phyloP scores from a whole-genome alignment of 2,329 filamentous ascomycete species.

The Erysiphe pulchra region DNA sequence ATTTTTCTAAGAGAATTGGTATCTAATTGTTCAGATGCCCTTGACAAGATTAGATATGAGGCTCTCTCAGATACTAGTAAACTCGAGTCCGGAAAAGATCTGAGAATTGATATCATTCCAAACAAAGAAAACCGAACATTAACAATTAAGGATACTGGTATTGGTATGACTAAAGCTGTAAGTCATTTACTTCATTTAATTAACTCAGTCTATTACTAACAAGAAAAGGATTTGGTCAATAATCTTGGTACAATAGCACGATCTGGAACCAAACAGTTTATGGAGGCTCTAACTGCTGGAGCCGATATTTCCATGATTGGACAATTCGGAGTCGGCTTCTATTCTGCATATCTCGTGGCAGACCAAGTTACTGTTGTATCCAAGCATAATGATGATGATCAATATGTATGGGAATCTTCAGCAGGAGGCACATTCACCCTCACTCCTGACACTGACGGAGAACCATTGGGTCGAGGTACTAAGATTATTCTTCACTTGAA shows the following conservation, averaged over 20 bases:
- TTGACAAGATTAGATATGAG: conserved; percentile 99
- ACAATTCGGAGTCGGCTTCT: conserved; percentile 99
- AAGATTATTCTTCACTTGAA: conserved; percentile 98
- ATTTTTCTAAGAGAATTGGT: conserved; percentile 98
- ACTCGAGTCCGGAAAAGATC: conserved; percentile 92
- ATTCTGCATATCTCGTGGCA: conserved; percentile 98
- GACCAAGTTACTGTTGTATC: conserved; percentile 88
- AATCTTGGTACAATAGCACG: conserved; percentile 98
- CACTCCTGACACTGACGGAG: conserved; percentile 66
- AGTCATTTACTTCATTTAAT: conserved; percentile 19
- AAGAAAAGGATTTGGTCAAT: conserved; percentile 73
- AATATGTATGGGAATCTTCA: conserved; percentile 98
- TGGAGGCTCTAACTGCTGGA: conserved; percentile 95
- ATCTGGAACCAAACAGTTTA: conserved; percentile 99
- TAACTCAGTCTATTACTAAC: conserved; percentile 13
- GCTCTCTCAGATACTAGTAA: conserved; percentile 89
- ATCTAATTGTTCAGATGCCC: conserved; percentile 94
- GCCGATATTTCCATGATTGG: conserved; percentile 99
- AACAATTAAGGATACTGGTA: conserved; percentile 92
- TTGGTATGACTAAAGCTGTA: conserved; percentile 99
- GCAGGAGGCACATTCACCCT: conserved; percentile 96
- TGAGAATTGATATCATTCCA: conserved; percentile 96
- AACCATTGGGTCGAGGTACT: conserved; percentile 78
- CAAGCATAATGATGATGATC: conserved; percentile 99
- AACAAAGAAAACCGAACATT: conserved; percentile 95